Evolutionary conservation across 2,329 filamentous ascomycete species (phyloP), one percentile per base, ranked within the genome.

Genomic region (Arachnomyces sp.): DNA sequence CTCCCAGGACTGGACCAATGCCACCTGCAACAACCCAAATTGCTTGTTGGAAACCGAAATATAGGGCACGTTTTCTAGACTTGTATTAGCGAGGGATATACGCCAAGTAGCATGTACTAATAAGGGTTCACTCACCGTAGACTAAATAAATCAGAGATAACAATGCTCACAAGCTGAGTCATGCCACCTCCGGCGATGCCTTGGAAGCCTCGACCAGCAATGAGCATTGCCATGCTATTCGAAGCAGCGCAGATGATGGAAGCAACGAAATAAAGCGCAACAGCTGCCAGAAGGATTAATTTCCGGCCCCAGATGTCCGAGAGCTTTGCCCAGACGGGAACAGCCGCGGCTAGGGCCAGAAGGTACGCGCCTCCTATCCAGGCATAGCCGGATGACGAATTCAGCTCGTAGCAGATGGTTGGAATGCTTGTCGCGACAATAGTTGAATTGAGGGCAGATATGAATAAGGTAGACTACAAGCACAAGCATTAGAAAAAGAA

Each of bases 341-440:
- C 77, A 2, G 72, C 72, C 0, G 82, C 79, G 0, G 82, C 79
- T 52, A 78, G 78, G 12, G 79, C 80, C 8, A 89, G 74, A 3
- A 87, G 67, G 57, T 84, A 89, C 0, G 84, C 77, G 18, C 75
- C 79, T 1, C 84, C 84, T 44, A 90, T 83, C 86, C 84, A 89
- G 11, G 80, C 78, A 61, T 87, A 89, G 16, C 83, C 84, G 12
- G 75, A 67, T 3, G 77, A 77, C 4, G 82, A 84, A 33, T 78
- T 55, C 45, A 89, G 75, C 44, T 83, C 70, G 28, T 70, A 65
- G 12, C 69, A 67, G 38, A 81, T 80, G 1, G 75, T 78, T 0
- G 78, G 77, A 0, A 80, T 61, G 2, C 77, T 75, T 3, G 78
- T 80, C 0, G 77, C 75, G 39, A 81, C 68, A 47, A 80, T 80